phyloP scores from a whole-genome alignment of 495 filamentous ascomycete species.

The Trichoderma gamsii region DNA sequence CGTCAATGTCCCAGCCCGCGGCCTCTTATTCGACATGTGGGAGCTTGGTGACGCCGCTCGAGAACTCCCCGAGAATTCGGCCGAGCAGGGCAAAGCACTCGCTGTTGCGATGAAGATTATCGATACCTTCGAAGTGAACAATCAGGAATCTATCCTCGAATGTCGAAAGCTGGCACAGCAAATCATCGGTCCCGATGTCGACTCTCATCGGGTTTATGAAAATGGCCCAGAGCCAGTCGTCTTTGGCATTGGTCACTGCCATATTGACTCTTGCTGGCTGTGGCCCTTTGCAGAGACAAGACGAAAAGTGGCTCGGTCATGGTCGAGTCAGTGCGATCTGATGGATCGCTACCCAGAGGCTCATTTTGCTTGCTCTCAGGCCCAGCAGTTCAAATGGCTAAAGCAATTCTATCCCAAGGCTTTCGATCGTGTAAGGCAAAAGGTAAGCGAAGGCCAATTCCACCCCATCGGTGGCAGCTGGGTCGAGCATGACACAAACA shows the following conservation, averaged over 20 bases:
- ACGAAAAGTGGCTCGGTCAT: conserved; percentile 90
- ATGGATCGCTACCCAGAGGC: conserved; percentile 94
- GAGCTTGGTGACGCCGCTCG: conserved; percentile 82
- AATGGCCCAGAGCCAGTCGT: conserved; percentile 66
- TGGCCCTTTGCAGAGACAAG: conserved; percentile 99
- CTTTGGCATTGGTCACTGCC: conserved; percentile 88
- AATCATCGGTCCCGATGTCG: conserved; percentile 74
- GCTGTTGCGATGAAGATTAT: conserved; percentile 82
- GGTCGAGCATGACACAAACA: conserved; percentile 98
- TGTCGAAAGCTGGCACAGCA: conserved; percentile 74
- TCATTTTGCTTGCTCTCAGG: conserved; percentile 84
- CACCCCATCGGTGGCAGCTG: conserved; percentile 95
- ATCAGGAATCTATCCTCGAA: conserved; percentile 68
- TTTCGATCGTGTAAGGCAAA: conserved; percentile 82
- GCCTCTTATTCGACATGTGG: conserved; percentile 88
- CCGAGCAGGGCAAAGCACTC: conserved; percentile 81
- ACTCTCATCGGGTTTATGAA: conserved; percentile 80
- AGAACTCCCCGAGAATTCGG: conserved; percentile 72
- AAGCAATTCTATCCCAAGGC: conserved; percentile 80
- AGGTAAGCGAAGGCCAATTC: conserved; percentile 85
- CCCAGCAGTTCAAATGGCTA: conserved; percentile 97
- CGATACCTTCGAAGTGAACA: conserved; percentile 74
- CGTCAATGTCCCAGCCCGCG: conserved; percentile 77
- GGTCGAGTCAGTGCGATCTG: conserved; percentile 91
- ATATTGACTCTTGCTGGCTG: conserved; percentile 96